These are phyloP conservation scores for Malus hybrid DNA, from an alignment of 331 rosid genomes.

Conservation along the genomic window DNA sequence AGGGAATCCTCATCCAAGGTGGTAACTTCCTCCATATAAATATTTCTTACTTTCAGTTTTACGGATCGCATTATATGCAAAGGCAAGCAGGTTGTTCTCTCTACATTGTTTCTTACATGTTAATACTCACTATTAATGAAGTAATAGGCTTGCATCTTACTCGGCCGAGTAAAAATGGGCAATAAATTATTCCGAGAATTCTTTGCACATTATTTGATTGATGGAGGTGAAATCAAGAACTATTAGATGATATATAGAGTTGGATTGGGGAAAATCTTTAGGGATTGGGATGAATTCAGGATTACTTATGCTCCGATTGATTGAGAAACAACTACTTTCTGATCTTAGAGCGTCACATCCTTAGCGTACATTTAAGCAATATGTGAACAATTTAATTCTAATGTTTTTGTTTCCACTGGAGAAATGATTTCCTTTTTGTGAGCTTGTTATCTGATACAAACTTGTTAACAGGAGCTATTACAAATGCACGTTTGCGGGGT, in stretches of 20 bases:
- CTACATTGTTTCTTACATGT: not conserved
- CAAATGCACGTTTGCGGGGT: conserved; percentile 86
- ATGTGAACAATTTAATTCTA: not conserved
- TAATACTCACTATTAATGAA: not conserved
- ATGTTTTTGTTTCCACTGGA: not conserved
- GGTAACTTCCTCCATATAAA: not conserved
- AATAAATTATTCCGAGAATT: not conserved
- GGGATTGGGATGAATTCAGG: not conserved
- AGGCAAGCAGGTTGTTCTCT: not conserved
- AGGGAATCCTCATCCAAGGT: conserved; percentile 99
- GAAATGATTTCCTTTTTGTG: not conserved
- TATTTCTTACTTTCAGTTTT: not conserved
- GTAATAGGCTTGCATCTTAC: not conserved
- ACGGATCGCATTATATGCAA: conserved; percentile 3
- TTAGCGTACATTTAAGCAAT: not conserved
- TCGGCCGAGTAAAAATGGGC: not conserved
- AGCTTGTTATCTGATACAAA: conserved; percentile 2
- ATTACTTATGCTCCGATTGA: not conserved
- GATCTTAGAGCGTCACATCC: not conserved
- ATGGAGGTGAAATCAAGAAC: not conserved
- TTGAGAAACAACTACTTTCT: not conserved
- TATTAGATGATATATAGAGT: not conserved
- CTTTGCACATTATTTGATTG: not conserved
- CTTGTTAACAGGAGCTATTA: conserved; percentile 76
- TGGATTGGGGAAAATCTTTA: not conserved